Evolutionary conservation across 805 yeast genomes (phyloP), one percentile per base, ranked within the genome.

Genomic region (Kodamaea neixiangensis): DNA sequence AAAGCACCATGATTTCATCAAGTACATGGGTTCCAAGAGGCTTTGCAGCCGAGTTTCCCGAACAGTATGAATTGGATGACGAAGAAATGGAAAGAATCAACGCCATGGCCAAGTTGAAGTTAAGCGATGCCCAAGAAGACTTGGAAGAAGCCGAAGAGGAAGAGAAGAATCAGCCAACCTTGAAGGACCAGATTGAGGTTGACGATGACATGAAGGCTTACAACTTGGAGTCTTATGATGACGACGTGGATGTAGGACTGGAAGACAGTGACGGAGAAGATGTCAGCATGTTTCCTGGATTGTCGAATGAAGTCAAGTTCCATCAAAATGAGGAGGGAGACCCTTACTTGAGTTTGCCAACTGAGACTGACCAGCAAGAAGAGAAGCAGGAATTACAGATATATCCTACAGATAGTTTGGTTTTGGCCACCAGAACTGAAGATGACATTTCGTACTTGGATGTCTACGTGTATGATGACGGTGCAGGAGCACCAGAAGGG

Each of bases 1-100:
- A 25, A 25, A 7, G 10, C 38, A 38, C 20, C 44, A 91, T 92
- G 97, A 86, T 93, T 56, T 90, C 99, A 37, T 87, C 97, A 21
- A 85, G 94, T 45, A 75, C 85, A 47, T 94, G 99, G 98, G 97
- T 93, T 19, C 97, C 98, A 46, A 82, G 97, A 62, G 99, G 99
- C 4, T 87, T 79, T 68, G 96, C 99, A 22, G 81, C 96, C 35
- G 97, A 92, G 68, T 89, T 86, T 64, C 98, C 99, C 5, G 89
- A 83, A 61, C 82, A 87, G 63, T 91, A 90, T 61, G 96, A 89
- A 58, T 73, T 93, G 49, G 85, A 91, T 58, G 98, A 94, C 55
- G 93, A 81, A 53, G 99, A 94, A 71, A 85, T 94, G 89, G 93
- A 83, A 51, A 81, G 97, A 71, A 91, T 94, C 65, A 81, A 85